Evolutionary conservation across 1,139 yeast genomes (phyloP).

Genomic region (Taphrina confusa): DNA sequence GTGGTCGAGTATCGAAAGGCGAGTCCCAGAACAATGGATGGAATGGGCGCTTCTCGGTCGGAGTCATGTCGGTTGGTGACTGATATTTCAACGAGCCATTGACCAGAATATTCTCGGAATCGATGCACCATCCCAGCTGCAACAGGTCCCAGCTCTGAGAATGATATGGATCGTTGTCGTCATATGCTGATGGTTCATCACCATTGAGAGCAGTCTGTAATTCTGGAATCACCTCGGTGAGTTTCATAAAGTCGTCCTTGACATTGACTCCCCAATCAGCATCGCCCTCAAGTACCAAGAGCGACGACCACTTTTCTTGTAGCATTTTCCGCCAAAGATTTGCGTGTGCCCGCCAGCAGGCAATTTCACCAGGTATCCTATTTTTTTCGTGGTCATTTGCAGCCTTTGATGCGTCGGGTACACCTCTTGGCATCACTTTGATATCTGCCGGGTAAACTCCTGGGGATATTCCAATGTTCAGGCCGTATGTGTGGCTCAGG

Average conservation of each 20-base stretch:
- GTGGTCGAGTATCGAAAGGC: not conserved
- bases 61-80: not conserved
- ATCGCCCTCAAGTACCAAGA: not conserved
- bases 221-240: not conserved
- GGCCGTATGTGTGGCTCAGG: not conserved
- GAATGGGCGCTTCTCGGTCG: not conserved
- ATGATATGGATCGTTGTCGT: not conserved
- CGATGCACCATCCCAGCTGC: not conserved
- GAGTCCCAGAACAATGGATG: not conserved
- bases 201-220: not conserved
- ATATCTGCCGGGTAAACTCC: not conserved
- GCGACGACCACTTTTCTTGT: not conserved
- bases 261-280: not conserved
- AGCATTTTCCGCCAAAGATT: not conserved
- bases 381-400: no score
- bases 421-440: not conserved
- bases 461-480: not conserved
- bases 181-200: not conserved
- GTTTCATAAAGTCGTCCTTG: not conserved
- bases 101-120: not conserved
- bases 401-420: no score
- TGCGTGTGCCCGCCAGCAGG: constrained; percentile 2
- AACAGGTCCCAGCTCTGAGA: not conserved
- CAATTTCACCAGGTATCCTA: not conserved
- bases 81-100: not conserved